Base-by-base conservation (phyloP, 179 eudicot species). In the Silene coronaria region DNA sequence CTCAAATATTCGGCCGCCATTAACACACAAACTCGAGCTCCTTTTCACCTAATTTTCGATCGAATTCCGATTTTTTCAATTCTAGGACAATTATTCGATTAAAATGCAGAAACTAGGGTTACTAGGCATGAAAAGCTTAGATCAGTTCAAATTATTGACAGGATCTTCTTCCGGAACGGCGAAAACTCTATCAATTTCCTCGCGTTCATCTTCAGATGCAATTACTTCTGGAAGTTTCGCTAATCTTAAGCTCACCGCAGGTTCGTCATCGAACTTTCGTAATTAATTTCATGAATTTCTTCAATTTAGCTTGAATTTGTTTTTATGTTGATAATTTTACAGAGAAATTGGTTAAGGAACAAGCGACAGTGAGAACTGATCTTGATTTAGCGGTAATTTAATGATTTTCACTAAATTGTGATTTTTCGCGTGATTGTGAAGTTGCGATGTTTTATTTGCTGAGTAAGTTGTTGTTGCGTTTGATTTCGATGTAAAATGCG, bases 241-340 rank as follows among this genome's bases (percentile, higher is more conserved):
- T 16, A 92, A 84, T 78, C 81, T 95, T 87, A 92, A 95, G 91
- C 88, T 92, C 75, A 88, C 97, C 70, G 93, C 97, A 74, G 97
- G 97, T 91, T 77, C 34, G 82, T 78, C 36, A 24, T 59, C 28
- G 34, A 13, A 36, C 3, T 67, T 75, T 76, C 24, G 4, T 74
- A 42, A 24, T 7, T 22, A 73, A 36, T 67, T 77, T 74, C 75
- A 3, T 26, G 22, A 27, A 19, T 70, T 61, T 1, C 27, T n/a
- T 22, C 24, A 30, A 16, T 27, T 66, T 51, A 23, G 30, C 66
- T 80, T 53, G 68, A 71, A 28, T 57, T 72, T 72, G 65, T 72
- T 34, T 3, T 58, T n/a, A 19, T 77, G 62, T 24, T 71, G 32
- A 75, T 30, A 12, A 30, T 34, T 79, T 74, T 80, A 48, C 88